Evolutionary conservation across 1,284 basidiomycete species (phyloP).

Genomic region (Ganoderma leucocontextum): DNA sequence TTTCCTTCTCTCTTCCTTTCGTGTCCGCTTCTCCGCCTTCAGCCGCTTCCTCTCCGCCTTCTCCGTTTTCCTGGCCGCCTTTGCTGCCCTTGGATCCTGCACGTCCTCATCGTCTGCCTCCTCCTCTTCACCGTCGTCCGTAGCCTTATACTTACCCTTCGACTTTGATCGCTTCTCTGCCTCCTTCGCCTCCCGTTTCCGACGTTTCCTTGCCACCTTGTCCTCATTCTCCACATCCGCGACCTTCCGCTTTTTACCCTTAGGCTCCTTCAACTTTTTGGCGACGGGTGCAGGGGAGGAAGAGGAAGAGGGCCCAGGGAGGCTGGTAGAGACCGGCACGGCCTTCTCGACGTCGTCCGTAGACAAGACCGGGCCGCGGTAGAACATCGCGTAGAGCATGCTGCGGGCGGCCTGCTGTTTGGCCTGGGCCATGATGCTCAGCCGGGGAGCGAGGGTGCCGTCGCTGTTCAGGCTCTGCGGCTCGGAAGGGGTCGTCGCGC

Average conservation of each 20-base stretch:
- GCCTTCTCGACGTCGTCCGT: constrained; percentile 47
- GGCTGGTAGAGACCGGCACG: neutral
- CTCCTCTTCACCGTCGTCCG: neutral
- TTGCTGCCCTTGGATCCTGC: constrained; percentile 15
- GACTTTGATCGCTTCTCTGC: constrained; percentile 15
- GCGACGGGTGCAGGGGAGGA: constrained; percentile 7
- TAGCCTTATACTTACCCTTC: constrained; percentile 21
- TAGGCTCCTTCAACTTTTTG: constrained; percentile 28
- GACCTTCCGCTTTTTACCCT: constrained; percentile 31
- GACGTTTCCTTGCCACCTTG: constrained; percentile 26
- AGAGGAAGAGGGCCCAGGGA: constrained; percentile 2
- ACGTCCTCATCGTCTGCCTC: neutral
- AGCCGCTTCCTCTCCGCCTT: constrained; percentile 38
- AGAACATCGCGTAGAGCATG: constrained; percentile 82
- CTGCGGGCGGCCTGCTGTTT: constrained; percentile 82
- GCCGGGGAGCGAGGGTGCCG: constrained; percentile 43
- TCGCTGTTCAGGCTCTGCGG: constrained; percentile 38
- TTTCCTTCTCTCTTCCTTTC: constrained; percentile 37
- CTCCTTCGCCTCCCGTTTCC: constrained; percentile 30
- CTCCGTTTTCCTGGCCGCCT: constrained; percentile 29
- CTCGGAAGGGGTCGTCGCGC: constrained; percentile 53
- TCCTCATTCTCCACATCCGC: constrained; percentile 30
- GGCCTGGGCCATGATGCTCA: constrained; percentile 68
- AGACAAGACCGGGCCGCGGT: constrained; percentile 73
- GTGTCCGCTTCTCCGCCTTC: constrained; percentile 37